Evolutionary conservation across 2,329 filamentous ascomycete genomes (phyloP).

Genomic region (Neofusicoccum sp.): DNA sequence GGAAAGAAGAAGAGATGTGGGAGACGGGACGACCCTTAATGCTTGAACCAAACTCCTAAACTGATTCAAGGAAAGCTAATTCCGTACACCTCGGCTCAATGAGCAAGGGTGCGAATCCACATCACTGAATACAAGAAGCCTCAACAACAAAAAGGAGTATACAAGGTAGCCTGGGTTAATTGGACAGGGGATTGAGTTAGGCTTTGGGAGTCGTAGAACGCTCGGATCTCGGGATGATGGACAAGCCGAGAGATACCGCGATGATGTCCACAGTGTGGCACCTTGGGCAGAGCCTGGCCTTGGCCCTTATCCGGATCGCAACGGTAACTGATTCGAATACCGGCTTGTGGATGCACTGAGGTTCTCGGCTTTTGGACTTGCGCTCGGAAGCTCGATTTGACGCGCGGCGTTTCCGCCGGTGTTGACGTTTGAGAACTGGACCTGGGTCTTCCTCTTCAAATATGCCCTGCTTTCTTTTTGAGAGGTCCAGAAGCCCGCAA

Average conservation of each 20-base stretch:
- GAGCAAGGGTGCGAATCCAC: neutral
- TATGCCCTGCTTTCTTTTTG: neutral
- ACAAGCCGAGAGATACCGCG: neutral
- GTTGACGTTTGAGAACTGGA: neutral
- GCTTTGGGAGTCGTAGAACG: neutral
- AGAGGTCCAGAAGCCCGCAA: neutral
- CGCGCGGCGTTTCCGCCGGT: conserved; percentile 3
- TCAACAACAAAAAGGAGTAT: neutral
- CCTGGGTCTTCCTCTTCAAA: neutral
- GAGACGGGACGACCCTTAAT: too few relatives aligned
- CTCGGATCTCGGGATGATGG: neutral
- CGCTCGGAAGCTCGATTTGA: neutral
- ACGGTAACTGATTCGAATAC: neutral
- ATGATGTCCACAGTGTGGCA: neutral
- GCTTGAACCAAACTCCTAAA: too few relatives aligned
- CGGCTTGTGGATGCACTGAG: neutral
- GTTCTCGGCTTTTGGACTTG: neutral
- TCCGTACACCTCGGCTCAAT: neutral
- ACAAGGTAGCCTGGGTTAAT: neutral
- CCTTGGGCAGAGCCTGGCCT: neutral
- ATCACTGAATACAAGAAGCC: neutral
- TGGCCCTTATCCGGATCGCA: neutral
- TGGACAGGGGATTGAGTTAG: neutral
- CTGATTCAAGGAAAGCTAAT: neutral
- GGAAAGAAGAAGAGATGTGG: too few relatives aligned